Conservation (phyloP, 805 yeast genomes). For the Kazachstania bromeliacearum region DNA sequence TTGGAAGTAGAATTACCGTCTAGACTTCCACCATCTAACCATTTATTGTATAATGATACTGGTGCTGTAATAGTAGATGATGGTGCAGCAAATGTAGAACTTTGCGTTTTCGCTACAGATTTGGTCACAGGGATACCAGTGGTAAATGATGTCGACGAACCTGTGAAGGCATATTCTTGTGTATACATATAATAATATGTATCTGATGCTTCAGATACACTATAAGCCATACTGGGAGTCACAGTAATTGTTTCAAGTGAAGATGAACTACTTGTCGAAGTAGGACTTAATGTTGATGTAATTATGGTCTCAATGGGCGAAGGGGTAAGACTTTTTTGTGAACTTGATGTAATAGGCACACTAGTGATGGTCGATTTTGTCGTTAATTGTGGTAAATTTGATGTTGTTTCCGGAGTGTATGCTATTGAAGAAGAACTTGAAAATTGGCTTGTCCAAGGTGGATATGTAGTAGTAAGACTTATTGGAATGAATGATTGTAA, state of each 20-base stretch:
- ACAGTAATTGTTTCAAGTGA: neutral
- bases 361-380: no score
- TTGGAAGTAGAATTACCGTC: neutral
- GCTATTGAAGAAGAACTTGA: neutral
- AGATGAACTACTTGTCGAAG: neutral
- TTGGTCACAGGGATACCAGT: conserved; percentile 13
- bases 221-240: neutral
- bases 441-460: neutral
- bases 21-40: conserved; percentile 13
- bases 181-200: conserved; percentile 9
- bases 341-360: no score
- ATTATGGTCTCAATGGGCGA: no score
- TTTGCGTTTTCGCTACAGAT: conserved; percentile 8
- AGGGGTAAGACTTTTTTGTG: no score
- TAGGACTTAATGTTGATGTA: no score
- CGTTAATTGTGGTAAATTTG: no score
- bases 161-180: conserved; percentile 16
- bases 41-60: conserved; percentile 14
- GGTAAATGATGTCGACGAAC: conserved; percentile 12
- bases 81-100: conserved; percentile 15
- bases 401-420: no score
- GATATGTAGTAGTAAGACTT: neutral
- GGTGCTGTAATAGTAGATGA: conserved; percentile 15
- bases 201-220: neutral
- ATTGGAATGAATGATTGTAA: no score